phyloP scores from a whole-genome alignment of 2,329 filamentous ascomycete genomes.

The Coniosporium tulheliwenetii region DNA sequence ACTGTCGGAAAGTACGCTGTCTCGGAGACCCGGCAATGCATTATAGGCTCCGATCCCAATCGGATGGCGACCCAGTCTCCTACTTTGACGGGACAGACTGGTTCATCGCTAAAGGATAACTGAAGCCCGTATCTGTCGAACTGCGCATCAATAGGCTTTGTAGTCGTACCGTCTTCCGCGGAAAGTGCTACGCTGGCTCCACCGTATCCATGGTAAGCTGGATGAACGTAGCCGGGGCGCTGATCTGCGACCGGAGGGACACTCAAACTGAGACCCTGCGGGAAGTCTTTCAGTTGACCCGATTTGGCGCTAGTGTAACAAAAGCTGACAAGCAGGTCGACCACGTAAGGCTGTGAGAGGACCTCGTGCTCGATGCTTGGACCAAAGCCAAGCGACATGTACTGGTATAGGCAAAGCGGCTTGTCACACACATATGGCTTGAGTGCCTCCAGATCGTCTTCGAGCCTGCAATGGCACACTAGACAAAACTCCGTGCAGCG shows the following conservation, averaged over 20 bases:
- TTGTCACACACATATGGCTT: constrained; percentile 64
- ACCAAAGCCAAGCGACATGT: constrained; percentile 73
- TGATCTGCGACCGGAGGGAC: constrained; percentile 23
- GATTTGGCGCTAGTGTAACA: constrained; percentile 47
- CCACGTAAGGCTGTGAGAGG: constrained; percentile 59
- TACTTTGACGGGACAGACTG: constrained; percentile 20
- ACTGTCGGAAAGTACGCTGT: constrained; percentile 28
- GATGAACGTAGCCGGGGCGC: neutral
- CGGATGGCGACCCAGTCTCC: constrained; percentile 38
- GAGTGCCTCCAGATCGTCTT: constrained; percentile 49
- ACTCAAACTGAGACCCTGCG: constrained; percentile 38
- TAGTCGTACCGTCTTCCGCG: neutral
- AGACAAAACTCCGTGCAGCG: constrained; percentile 79
- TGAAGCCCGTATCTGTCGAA: constrained; percentile 21
- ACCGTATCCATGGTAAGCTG: neutral
- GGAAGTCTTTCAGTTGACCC: constrained; percentile 35
- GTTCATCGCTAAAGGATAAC: constrained; percentile 22
- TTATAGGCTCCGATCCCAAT: constrained; percentile 1
- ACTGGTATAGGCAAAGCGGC: constrained; percentile 70
- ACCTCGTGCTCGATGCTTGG: constrained; percentile 79
- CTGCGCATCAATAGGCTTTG: neutral
- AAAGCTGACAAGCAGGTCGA: constrained; percentile 72
- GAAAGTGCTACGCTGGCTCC: neutral
- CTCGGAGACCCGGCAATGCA: constrained; percentile 37
- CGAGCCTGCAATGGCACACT: constrained; percentile 59